Evolutionary conservation across 768 basidiomycete genomes (phyloP), one percentile per base, ranked within the genome.

Genomic region (Dictyophora rubrovolvata): DNA sequence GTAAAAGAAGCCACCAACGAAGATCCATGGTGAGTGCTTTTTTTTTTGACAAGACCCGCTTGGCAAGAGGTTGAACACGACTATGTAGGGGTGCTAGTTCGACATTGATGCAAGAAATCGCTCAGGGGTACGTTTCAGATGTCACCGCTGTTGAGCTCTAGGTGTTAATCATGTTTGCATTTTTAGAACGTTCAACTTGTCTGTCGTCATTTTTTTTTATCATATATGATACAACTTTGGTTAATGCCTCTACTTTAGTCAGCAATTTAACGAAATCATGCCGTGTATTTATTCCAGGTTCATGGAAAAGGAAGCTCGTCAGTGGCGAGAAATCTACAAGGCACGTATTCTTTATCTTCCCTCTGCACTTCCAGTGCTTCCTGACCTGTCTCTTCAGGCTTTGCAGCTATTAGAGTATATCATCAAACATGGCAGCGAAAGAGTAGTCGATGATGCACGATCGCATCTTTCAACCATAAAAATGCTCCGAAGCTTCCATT

Each of bases 321-420:
- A 99, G 69, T 99, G 96, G 96, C 79, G 96, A 36, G 93, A 99
- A 71, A 98, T 99, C 60, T 99, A 99, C 81, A 99, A 99, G 79
- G 92, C 84, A 46, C 18, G 74, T 56, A 17, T 4, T 12, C 18
- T 21, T 34, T 54, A 20, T 48, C 35, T 57, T 28, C 48, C 16
- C 46, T 12, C 56, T 53, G 21, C 47, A 14, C 1, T 14, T 12
- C 22, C 10, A 4, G 16, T 12, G 16, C 6, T 17, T 53, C 47
- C 52, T 42, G 35, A 55, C 16, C 1, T 21, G 52, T 35, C 16
- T 33, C 21, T 34, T 9, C 65, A 94, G 91, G 87, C 94, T 21
- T 76, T 96, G 16, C 92, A 95, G 74, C 79, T 97, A 6, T 80
- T 96, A 47, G 94, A 98, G 72, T 99, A 96, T 70, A 81, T 99